Conservation (phyloP, 164 flowering plant species). For the Stephania japonica region DNA sequence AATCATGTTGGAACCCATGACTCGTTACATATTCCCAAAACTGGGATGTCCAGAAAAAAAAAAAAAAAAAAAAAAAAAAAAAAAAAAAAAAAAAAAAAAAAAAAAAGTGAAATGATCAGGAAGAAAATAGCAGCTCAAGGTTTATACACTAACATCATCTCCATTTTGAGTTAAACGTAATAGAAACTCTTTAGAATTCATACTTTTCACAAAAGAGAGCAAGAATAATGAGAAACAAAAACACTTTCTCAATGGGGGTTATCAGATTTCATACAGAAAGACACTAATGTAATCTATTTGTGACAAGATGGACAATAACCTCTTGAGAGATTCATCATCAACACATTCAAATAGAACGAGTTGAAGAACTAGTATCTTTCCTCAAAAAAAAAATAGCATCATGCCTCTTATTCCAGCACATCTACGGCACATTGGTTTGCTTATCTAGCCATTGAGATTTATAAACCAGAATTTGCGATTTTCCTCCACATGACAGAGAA, state of each 20-base stretch:
- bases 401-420: no score
- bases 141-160: not conserved
- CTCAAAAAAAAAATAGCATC: no score
- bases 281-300: not conserved
- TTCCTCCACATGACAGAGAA: not conserved
- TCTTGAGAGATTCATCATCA: no score
- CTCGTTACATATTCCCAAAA: conserved; percentile 8
- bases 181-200: not conserved
- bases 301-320: no score
- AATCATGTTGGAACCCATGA: conserved; percentile 5
- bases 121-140: not conserved
- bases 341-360: no score
- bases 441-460: not conserved
- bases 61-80: not conserved
- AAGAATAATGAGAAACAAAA: not conserved
- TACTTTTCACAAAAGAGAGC: not conserved
- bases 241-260: not conserved
- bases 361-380: no score
- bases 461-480: not conserved
- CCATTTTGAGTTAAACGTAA: not conserved
- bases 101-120: not conserved
- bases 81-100: not conserved
- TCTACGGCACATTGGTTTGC: no score
- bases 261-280: not conserved
- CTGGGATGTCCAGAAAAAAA: not conserved